Conservation (phyloP, 768 basidiomycete species). For the Tulasnella sp. region DNA sequence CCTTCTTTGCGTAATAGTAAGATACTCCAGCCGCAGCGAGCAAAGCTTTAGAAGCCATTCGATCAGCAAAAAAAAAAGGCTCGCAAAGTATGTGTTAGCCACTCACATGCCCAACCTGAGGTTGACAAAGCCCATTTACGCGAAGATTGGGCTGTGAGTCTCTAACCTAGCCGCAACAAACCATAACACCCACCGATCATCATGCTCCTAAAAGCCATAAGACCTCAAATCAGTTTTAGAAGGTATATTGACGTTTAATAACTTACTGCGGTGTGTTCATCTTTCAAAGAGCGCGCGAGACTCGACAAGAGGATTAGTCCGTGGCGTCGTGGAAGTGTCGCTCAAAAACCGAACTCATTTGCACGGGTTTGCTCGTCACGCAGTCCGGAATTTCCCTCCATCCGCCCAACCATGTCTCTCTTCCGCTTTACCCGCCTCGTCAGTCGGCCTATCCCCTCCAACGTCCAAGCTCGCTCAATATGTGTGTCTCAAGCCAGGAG, state of each 20-base stretch:
- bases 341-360: neutral
- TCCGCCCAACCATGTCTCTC: neutral
- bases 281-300: neutral
- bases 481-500: neutral
- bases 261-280: conserved; percentile 9
- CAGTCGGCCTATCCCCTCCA: neutral
- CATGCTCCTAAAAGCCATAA: neutral
- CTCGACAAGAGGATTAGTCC: neutral
- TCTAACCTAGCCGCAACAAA: neutral
- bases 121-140: neutral
- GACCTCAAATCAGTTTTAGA: neutral
- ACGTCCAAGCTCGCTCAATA: neutral
- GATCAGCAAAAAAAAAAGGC: neutral
- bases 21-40: conserved; percentile 29
- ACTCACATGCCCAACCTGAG: conserved; percentile 10
- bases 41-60: conserved; percentile 16
- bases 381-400: neutral
- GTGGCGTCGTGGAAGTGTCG: neutral
- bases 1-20: conserved; percentile 29
- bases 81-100: neutral
- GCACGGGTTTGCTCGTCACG: neutral
- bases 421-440: neutral
- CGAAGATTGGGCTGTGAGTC: neutral
- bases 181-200: neutral
- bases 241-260: neutral